These are phyloP conservation scores for Ulmus americana DNA, from an alignment of 331 rosid genomes.

Conservation along the genomic window DNA sequence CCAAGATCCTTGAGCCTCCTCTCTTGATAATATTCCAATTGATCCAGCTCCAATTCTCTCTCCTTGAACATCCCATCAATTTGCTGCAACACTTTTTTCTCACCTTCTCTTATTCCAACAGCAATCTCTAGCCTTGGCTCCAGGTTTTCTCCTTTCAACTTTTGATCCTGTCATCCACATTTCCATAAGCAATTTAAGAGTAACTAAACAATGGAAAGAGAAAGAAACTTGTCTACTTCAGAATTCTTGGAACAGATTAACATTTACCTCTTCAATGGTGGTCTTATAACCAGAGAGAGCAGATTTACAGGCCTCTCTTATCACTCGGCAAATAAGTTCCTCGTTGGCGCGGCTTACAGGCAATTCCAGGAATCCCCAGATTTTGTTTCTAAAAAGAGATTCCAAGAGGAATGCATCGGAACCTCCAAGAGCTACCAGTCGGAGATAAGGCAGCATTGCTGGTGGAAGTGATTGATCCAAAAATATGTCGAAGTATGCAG, in stretches of 20 bases:
- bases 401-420: constrained; percentile 84
- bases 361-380: constrained; percentile 74
- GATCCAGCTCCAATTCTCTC: constrained; percentile 58
- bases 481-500: constrained; percentile 67
- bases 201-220: background rate
- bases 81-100: constrained; percentile 72
- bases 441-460: constrained; percentile 60
- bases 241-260: background rate
- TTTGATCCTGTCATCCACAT: constrained; percentile 56
- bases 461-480: constrained; percentile 54
- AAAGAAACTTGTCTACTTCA: background rate
- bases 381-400: constrained; percentile 64
- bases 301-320: constrained; percentile 65
- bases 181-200: background rate
- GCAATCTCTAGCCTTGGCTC: constrained; percentile 67
- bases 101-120: constrained; percentile 82
- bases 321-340: constrained; percentile 69
- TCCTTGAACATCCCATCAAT: constrained; percentile 56
- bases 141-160: constrained; percentile 51
- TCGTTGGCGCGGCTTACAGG: constrained; percentile 86
- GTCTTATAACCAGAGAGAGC: constrained; percentile 71
- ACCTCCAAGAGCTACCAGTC: constrained; percentile 79
- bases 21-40: constrained; percentile 78
- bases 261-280: constrained; percentile 73
- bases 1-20: constrained; percentile 97